These are phyloP conservation scores for Mallotus nudiflorus DNA, from an alignment of 345 rosid genomes.

Conservation along the genomic window DNA sequence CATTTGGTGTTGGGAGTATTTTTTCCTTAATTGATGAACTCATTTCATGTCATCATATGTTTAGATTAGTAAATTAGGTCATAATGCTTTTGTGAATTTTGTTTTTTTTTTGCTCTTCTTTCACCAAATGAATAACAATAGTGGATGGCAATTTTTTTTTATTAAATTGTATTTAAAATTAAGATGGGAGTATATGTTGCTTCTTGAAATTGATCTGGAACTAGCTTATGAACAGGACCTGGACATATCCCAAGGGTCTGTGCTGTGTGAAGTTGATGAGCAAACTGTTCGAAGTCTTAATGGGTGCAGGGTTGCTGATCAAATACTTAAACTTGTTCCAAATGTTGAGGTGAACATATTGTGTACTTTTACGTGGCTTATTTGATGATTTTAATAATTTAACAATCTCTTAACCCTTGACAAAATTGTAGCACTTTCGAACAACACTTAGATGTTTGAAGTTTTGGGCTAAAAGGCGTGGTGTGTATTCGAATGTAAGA, in stretches of 20 bases:
- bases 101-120: neutral
- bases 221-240: slow-evolving; percentile 20
- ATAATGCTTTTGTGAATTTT: neutral
- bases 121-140: neutral
- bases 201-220: neutral
- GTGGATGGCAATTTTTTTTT: too few relatives aligned
- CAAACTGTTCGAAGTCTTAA: slow-evolving; percentile 32
- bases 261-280: slow-evolving; percentile 24
- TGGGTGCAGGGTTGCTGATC: slow-evolving; percentile 37
- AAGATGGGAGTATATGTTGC: too few relatives aligned
- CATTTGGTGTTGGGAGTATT: neutral
- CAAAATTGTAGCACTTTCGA: slow-evolving; percentile 53
- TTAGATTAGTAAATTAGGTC: neutral
- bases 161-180: too few relatives aligned
- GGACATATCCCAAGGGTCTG: slow-evolving; percentile 26
- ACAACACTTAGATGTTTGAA: slow-evolving; percentile 62
- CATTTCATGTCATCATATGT: neutral
- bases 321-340: slow-evolving; percentile 32
- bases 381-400: neutral
- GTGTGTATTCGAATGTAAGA: slow-evolving; percentile 75
- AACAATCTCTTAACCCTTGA: slow-evolving; percentile 4
- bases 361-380: neutral
- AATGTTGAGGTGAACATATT: slow-evolving; percentile 13
- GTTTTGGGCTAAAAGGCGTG: slow-evolving; percentile 74
- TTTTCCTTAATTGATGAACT: neutral